Conservation (phyloP, 495 filamentous ascomycete species). For the Beverwykella pulmonaria region DNA sequence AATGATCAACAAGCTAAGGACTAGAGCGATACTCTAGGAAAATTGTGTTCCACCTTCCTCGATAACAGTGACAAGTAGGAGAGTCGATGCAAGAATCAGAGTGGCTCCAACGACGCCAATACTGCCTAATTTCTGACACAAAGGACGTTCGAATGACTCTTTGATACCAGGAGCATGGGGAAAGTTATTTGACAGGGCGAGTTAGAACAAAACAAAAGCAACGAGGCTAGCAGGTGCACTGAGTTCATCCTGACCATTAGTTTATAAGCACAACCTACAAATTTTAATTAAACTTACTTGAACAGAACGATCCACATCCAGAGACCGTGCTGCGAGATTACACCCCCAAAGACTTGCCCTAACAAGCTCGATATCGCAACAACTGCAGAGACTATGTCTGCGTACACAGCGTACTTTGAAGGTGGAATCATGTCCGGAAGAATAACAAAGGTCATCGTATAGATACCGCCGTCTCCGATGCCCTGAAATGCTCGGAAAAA, state of each 20-base stretch:
- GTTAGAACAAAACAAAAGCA: background rate
- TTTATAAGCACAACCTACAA: background rate
- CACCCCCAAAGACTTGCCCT: constrained; percentile 54
- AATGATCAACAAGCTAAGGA: constrained; percentile 16
- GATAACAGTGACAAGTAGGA: constrained; percentile 27
- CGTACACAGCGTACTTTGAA: constrained; percentile 45
- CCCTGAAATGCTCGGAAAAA: constrained; percentile 21
- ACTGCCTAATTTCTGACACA: background rate
- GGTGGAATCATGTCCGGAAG: constrained; percentile 54
- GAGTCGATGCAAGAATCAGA: constrained; percentile 9
- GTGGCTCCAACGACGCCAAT: constrained; percentile 24
- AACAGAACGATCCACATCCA: constrained; percentile 49
- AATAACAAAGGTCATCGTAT: constrained; percentile 57
- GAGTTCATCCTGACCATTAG: background rate
- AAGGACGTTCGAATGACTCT: no score
- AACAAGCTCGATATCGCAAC: constrained; percentile 47
- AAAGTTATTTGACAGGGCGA: background rate
- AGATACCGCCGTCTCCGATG: constrained; percentile 13
- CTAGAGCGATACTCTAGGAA: constrained; percentile 21
- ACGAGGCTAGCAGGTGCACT: constrained; percentile 1
- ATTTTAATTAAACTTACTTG: constrained; percentile 15
- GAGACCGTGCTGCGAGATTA: constrained; percentile 43
- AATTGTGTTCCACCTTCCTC: constrained; percentile 20
- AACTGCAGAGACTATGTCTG: constrained; percentile 41
- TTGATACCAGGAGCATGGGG: background rate